Percentiles rank a stretch among this genome's conserved stretches.
These are phyloP conservation scores for Pseudoscleropodium purum DNA, from an alignment of 225 moss, liverwort and hornwort species.

Conservation along the genomic window DNA sequence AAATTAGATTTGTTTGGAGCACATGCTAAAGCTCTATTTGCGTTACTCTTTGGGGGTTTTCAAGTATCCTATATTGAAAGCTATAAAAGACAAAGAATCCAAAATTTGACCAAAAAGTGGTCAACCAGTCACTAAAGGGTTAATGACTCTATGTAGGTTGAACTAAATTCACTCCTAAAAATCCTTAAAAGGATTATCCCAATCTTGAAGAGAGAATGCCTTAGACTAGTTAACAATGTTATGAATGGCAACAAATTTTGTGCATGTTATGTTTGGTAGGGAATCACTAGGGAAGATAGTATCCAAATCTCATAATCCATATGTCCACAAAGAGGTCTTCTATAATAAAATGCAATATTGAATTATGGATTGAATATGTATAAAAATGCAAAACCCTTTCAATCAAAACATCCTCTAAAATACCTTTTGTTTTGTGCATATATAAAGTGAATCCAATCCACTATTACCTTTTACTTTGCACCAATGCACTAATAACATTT, in stretches of 20 bases:
- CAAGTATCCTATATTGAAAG: too few relatives aligned
- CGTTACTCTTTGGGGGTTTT: too few relatives aligned
- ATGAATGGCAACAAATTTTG: background rate
- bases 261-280: background rate
- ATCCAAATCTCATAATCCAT: background rate
- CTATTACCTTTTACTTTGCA: background rate
- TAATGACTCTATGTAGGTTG: fast-evolving
- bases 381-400: fast-evolving
- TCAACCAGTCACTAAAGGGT: too few relatives aligned
- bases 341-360: background rate
- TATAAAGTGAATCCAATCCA: too few relatives aligned
- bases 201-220: background rate
- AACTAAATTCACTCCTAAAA: background rate
- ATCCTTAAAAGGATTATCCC: fast-evolving
- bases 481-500: background rate
- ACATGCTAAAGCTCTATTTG: too few relatives aligned
- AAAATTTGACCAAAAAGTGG: too few relatives aligned
- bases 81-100: too few relatives aligned
- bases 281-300: too few relatives aligned
- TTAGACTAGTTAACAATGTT: background rate
- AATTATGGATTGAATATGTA: background rate
- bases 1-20: too few relatives aligned
- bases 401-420: background rate
- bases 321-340: background rate
- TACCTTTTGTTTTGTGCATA: background rate